Percentiles rank a stretch among this genome's conserved stretches.
These are phyloP conservation scores for Metschnikowia anglica DNA, from an alignment of 805 yeast species.

Conservation along the genomic window DNA sequence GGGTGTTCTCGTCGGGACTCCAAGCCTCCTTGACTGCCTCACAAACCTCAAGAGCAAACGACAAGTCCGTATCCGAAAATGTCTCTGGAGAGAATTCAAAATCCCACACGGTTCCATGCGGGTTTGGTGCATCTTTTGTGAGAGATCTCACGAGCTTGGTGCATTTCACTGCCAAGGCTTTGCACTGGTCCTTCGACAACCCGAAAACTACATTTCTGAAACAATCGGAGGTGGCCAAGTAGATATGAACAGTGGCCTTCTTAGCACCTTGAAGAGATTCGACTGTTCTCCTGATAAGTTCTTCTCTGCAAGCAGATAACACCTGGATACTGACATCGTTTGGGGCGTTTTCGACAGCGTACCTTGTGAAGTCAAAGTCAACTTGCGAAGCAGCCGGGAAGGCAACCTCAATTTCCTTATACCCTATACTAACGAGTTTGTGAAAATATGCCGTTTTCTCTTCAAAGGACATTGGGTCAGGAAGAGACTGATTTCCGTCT, in stretches of 20 bases:
- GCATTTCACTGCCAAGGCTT: constrained; percentile 60
- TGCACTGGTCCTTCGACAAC: constrained; percentile 56
- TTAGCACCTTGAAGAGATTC: constrained; percentile 74
- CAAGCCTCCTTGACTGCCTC: constrained; percentile 76
- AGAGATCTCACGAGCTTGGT: constrained; percentile 60
- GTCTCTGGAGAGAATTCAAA: constrained; percentile 83
- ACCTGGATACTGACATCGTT: constrained; percentile 77
- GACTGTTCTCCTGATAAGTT: constrained; percentile 66
- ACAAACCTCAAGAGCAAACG: constrained; percentile 62
- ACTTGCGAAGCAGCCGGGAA: constrained; percentile 80
- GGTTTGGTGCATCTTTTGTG: constrained; percentile 65
- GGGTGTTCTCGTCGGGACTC: constrained; percentile 63
- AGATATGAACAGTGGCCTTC: constrained; percentile 71
- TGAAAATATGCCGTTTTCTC: constrained; percentile 71
- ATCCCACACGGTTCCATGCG: constrained; percentile 60
- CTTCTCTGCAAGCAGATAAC: constrained; percentile 73
- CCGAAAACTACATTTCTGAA: constrained; percentile 72
- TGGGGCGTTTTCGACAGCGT: constrained; percentile 72
- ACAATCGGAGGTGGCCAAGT: constrained; percentile 72
- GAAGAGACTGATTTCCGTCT: constrained; percentile 82
- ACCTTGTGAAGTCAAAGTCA: constrained; percentile 78
- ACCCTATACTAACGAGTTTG: constrained; percentile 69
- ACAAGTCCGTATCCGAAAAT: constrained; percentile 67
- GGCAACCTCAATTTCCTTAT: constrained; percentile 80
- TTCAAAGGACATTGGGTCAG: constrained; percentile 83